Base-by-base conservation (phyloP, 441 rosid genomes). In the Brassica hybrid region DNA sequence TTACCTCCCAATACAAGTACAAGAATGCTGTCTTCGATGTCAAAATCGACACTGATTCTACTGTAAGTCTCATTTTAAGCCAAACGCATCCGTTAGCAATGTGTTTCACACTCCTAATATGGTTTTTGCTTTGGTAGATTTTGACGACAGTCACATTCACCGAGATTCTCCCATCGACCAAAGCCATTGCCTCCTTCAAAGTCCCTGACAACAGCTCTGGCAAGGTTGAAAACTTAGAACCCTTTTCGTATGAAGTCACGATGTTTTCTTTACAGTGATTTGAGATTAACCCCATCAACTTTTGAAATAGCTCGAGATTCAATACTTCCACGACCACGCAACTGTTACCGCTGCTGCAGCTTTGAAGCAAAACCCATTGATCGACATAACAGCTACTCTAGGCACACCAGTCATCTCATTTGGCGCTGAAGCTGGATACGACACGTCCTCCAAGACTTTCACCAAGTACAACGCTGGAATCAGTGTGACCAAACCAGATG, bases 351-450 rank as follows among this genome's bases (percentile, higher is more conserved):
- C 98, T 16, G 83, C 92, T 1, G 79, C 83, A 73, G 88, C 90
- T 68, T 68, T 90, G 91, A 87, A 86, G 73, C 91, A 95, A 75
- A 78, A 86, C 79, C 97, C 99, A 6, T 50, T 65, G 13, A 73
- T 95, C 76, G 98, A 95, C 86, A 78, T 84, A 76, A 84, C 99
- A 12, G 93, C 91, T 61, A 89, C 98, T 66, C 80, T 95, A 9
- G 99, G 99, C 19, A 87, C 96, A 12, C 94, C 98, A 21, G 63
- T 82, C 58, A 84, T 93, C 81, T 90, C 95, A 67, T 90, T 93
- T 77, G 99, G 99, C 73, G 98, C 94, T 7, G 99, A 93, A 86
- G 97, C 97, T 34, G 91, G 97, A 34, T 93, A 93, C 77, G 95
- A 93, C 72, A 85, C 93, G 7, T 78, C 84, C 72, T 74, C 90